phyloP scores from a whole-genome alignment of 352 stramenopile species.

The Globisporangium irregulare region DNA sequence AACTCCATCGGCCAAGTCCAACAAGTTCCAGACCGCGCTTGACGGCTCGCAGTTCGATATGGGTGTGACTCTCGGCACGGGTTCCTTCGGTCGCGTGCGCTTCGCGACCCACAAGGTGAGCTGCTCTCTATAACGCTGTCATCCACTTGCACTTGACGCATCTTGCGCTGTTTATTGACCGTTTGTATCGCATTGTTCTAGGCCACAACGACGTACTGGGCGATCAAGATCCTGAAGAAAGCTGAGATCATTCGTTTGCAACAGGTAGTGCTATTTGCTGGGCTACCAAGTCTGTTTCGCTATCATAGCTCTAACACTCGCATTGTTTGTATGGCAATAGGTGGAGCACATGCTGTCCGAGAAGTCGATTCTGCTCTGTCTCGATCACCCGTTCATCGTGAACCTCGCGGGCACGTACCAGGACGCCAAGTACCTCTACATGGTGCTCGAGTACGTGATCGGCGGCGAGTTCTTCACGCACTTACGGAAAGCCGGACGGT shows the following conservation, averaged over 20 bases:
- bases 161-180: background rate
- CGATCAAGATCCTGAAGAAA: constrained; percentile 98
- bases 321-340: constrained; percentile 22
- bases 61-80: constrained; percentile 95
- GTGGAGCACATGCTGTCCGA: constrained; percentile 97
- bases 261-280: constrained; percentile 49
- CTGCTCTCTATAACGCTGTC: too few relatives aligned
- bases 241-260: constrained; percentile 94
- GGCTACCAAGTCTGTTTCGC: background rate
- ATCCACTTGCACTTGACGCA: background rate
- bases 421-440: constrained; percentile 95
- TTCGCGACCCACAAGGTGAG: constrained; percentile 94
- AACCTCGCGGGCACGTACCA: constrained; percentile 94
- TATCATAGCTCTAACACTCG: background rate
- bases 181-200: constrained; percentile 19
- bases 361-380: constrained; percentile 92
- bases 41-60: constrained; percentile 92
- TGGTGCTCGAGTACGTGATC: constrained; percentile 97
- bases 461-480: constrained; percentile 98
- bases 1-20: constrained; percentile 23
- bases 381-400: constrained; percentile 96
- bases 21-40: constrained; percentile 63
- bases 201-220: constrained; percentile 90
- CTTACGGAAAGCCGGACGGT: constrained; percentile 90
- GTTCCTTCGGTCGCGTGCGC: constrained; percentile 95